A percentile compares a stretch with the other conserved stretches of the same genome.
Evolutionary conservation across 345 rosid species (phyloP).

Genomic region (Camelina neglecta): DNA sequence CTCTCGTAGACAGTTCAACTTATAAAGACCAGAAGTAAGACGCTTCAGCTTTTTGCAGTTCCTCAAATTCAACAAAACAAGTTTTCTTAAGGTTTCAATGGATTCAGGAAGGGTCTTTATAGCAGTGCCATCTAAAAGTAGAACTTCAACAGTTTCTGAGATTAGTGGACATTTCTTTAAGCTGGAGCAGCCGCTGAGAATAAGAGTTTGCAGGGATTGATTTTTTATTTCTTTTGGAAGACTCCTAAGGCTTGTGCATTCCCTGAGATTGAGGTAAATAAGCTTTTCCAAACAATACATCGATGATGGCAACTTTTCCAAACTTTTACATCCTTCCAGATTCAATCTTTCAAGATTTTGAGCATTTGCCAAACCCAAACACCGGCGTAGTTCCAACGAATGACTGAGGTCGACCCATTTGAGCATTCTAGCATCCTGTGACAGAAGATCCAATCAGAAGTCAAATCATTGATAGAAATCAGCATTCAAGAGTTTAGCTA

Average conservation of each 20-base stretch:
- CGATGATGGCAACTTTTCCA: conserved; percentile 35
- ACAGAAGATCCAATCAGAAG: background rate
- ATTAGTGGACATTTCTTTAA: conserved; percentile 39
- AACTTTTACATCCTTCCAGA: conserved; percentile 42
- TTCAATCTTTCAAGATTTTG: conserved; percentile 37
- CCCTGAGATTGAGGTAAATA: conserved; percentile 32
- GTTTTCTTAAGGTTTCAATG: conserved; percentile 25
- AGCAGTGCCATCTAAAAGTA: conserved; percentile 40
- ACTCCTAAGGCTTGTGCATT: conserved; percentile 40
- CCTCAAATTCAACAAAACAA: conserved; percentile 32
- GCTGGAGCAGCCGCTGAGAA: conserved; percentile 44
- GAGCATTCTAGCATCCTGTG: conserved; percentile 43
- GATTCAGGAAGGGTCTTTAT: conserved; percentile 43
- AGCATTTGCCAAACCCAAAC: conserved; percentile 43
- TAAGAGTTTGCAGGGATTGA: conserved; percentile 36
- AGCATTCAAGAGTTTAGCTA: background rate
- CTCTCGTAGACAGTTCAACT: conserved; percentile 35
- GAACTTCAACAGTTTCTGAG: conserved; percentile 32
- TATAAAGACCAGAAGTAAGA: conserved; percentile 42
- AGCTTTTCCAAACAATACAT: conserved; percentile 39
- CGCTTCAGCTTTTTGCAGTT: conserved; percentile 32
- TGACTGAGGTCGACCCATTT: conserved; percentile 38
- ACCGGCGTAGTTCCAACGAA: conserved; percentile 24
- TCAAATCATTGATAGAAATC: background rate
- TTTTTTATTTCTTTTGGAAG: conserved; percentile 23